Percentiles rank a stretch among this genome's conserved stretches.
These are phyloP conservation scores for Paxillus involutus DNA, from an alignment of 768 basidiomycete species.

Conservation along the genomic window DNA sequence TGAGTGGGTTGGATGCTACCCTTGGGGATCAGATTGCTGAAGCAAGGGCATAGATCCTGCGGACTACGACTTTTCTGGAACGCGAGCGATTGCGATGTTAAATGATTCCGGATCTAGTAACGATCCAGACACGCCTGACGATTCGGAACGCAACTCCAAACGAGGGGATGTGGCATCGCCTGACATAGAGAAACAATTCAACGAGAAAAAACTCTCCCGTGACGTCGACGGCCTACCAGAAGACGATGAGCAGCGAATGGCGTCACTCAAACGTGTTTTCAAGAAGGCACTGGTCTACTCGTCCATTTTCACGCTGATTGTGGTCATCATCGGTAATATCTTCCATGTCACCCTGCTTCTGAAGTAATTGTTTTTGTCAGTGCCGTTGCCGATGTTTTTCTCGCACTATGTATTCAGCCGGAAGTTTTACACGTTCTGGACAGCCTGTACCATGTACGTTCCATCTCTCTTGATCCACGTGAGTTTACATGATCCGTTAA, in stretches of 20 bases:
- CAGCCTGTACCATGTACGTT: slow-evolving; percentile 37
- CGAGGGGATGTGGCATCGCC: not conserved
- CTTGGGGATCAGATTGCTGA: not conserved
- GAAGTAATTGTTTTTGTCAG: slow-evolving; percentile 13
- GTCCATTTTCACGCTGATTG: slow-evolving; percentile 30
- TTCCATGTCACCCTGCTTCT: not conserved
- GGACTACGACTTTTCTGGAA: slow-evolving; percentile 39
- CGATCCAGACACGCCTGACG: not conserved
- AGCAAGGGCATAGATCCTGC: slow-evolving; percentile 26
- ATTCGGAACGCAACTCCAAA: slow-evolving; percentile 1
- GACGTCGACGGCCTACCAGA: not conserved
- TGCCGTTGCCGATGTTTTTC: slow-evolving; percentile 41
- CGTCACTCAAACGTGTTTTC: slow-evolving; percentile 29
- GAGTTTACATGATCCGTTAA: slow-evolving; percentile 2
- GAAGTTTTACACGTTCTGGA: slow-evolving; percentile 39
- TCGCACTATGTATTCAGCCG: slow-evolving; percentile 36
- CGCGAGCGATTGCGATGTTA: slow-evolving; percentile 34
- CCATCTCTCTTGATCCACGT: not conserved
- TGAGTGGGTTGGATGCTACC: slow-evolving; percentile 23
- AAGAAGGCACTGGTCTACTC: slow-evolving; percentile 36
- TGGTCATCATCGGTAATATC: slow-evolving; percentile 32
- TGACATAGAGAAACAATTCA: slow-evolving; percentile 16
- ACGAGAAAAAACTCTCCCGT: not conserved
- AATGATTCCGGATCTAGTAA: slow-evolving; percentile 10
- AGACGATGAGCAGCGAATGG: slow-evolving; percentile 9